These are phyloP conservation scores for Lactarius evosmus DNA, from an alignment of 768 basidiomycete species.

Conservation along the genomic window DNA sequence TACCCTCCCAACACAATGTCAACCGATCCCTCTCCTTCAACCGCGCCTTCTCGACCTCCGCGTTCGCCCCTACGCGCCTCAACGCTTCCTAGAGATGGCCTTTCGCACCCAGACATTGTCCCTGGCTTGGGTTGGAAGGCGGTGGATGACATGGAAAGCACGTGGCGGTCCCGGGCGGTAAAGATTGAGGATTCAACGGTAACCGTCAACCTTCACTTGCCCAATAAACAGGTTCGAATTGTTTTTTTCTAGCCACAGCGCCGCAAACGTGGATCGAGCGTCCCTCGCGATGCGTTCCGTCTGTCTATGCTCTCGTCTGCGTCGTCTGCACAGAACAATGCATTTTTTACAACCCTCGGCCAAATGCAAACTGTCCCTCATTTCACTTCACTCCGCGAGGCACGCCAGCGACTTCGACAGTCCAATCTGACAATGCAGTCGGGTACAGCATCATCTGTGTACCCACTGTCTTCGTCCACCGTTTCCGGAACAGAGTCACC, in stretches of 20 bases:
- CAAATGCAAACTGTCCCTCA: conserved; percentile 29
- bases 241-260: conserved; percentile 8
- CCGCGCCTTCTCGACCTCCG: conserved; percentile 24
- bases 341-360: conserved; percentile 27
- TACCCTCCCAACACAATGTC: conserved; percentile 25
- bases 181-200: conserved; percentile 26
- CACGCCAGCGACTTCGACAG: conserved; percentile 37
- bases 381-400: conserved; percentile 28
- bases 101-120: conserved; percentile 11
- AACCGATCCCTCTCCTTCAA: conserved; percentile 7
- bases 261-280: conserved; percentile 29
- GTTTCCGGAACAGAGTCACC: conserved; percentile 61
- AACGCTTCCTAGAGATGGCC: conserved; percentile 13
- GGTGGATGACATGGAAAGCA: conserved; percentile 25
- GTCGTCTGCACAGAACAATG: conserved; percentile 25
- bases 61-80: conserved; percentile 28
- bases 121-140: conserved; percentile 21
- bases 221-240: conserved; percentile 1
- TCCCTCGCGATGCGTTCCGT: conserved; percentile 29
- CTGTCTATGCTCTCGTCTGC: conserved; percentile 25
- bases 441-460: conserved; percentile 69
- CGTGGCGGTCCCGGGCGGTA: conserved; percentile 23
- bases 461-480: conserved; percentile 69
- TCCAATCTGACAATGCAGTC: conserved; percentile 62
- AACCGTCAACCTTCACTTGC: conserved; percentile 1